These are phyloP conservation scores for Wickerhamomyces sp. DNA, from an alignment of 1,139 yeast genomes.

Conservation along the genomic window DNA sequence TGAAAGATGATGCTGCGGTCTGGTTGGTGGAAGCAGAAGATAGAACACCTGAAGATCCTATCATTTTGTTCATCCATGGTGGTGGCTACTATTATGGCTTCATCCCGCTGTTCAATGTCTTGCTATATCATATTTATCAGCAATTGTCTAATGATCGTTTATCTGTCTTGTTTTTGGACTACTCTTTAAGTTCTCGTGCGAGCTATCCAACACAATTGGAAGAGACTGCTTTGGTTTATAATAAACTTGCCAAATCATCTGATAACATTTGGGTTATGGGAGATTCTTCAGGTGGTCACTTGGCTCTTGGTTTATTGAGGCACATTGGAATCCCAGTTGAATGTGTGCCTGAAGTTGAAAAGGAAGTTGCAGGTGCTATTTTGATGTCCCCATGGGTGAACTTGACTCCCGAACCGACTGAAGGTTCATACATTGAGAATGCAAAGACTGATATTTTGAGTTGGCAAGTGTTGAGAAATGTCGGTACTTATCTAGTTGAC, in stretches of 20 bases:
- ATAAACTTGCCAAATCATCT: slow-evolving; percentile 24
- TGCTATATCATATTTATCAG: neutral
- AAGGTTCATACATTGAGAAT: neutral
- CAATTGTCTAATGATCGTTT: slow-evolving; percentile 11
- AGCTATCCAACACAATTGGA: slow-evolving; percentile 36
- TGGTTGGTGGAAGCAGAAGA: slow-evolving; percentile 24
- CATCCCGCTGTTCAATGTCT: slow-evolving; percentile 3
- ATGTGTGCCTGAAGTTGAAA: neutral
- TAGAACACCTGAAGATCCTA: slow-evolving; percentile 24
- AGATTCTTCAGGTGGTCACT: slow-evolving; percentile 39
- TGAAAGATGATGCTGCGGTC: neutral
- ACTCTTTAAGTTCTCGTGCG: slow-evolving; percentile 31
- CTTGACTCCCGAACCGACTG: neutral
- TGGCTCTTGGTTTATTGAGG: neutral
- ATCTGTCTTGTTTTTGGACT: slow-evolving; percentile 34
- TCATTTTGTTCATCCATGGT: slow-evolving; percentile 34
- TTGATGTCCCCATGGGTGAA: neutral
- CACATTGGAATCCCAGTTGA: neutral
- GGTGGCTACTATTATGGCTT: slow-evolving; percentile 32
- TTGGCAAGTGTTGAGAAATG: neutral
- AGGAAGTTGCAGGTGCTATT: neutral
- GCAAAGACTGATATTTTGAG: neutral
- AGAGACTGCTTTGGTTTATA: slow-evolving; percentile 31
- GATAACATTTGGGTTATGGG: slow-evolving; percentile 34
- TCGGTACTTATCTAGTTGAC: neutral